A percentile compares a stretch with the other conserved stretches of the same genome.
Evolutionary conservation across 768 basidiomycete genomes (phyloP).

Genomic region (Wakefieldia striispora): DNA sequence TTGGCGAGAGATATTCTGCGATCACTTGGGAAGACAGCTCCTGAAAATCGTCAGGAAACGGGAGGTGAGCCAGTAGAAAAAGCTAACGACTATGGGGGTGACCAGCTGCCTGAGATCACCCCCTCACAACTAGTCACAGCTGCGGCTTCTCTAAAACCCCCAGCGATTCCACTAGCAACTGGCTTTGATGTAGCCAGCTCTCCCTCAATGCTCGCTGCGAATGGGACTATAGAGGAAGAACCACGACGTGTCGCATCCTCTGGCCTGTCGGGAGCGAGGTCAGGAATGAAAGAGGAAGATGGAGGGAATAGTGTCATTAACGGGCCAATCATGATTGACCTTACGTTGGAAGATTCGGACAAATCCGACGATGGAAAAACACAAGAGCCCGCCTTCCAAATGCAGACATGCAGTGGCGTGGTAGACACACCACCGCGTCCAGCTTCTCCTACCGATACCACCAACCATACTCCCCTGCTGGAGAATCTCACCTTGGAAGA

Average conservation of each 20-base stretch:
- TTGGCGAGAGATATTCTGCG: constrained; percentile 58
- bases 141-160: neutral
- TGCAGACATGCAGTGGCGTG: constrained; percentile 1
- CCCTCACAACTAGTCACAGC: neutral
- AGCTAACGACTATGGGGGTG: neutral
- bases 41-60: constrained; percentile 7
- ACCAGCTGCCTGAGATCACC: neutral
- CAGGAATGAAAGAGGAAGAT: neutral
- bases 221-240: neutral
- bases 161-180: neutral
- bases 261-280: neutral
- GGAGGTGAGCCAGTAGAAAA: neutral
- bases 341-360: constrained; percentile 24
- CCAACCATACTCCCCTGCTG: constrained; percentile 18
- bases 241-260: neutral
- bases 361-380: constrained; percentile 15
- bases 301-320: constrained; percentile 1
- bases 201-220: neutral
- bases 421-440: constrained; percentile 6
- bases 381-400: constrained; percentile 9
- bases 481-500: constrained; percentile 24
- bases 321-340: constrained; percentile 27
- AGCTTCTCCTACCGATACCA: constrained; percentile 7
- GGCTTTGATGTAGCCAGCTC: neutral
- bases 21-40: constrained; percentile 39